Conservation (phyloP, 345 rosid genomes). For the Heritiera littoralis region DNA sequence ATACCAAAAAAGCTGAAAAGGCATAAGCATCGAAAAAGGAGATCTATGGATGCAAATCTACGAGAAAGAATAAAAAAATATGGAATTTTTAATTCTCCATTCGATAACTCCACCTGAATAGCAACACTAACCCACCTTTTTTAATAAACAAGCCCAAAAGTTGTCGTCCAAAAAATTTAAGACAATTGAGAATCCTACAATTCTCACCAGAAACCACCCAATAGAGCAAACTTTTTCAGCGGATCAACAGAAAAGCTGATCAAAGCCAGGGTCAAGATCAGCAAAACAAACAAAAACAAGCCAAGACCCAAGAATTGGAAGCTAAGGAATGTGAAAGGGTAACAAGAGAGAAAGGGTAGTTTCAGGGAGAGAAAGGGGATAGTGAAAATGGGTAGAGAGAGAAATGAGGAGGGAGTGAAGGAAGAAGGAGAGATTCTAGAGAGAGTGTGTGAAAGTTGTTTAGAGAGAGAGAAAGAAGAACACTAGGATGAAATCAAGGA, state of each 20-base stretch:
- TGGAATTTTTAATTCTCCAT: no score
- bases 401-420: background rate
- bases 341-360: background rate
- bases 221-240: slow-evolving; percentile 4
- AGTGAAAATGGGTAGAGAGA: slow-evolving; percentile 4
- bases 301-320: background rate
- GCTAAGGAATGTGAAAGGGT: background rate
- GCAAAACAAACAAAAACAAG: no score
- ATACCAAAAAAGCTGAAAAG: slow-evolving; percentile 1
- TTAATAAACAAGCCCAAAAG: background rate
- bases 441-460: background rate
- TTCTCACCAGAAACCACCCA: slow-evolving; percentile 12
- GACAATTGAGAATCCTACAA: background rate
- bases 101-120: background rate
- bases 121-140: background rate
- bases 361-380: background rate
- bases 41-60: slow-evolving; percentile 9
- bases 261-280: background rate
- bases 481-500: background rate
- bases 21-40: background rate
- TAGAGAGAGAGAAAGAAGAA: background rate
- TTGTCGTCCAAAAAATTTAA: slow-evolving; percentile 2
- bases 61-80: no score
- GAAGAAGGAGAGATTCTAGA: background rate
- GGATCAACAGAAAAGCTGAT: slow-evolving; percentile 13